These are phyloP conservation scores for Boletus rubroflammeus DNA, from an alignment of 768 basidiomycete genomes.

Conservation along the genomic window DNA sequence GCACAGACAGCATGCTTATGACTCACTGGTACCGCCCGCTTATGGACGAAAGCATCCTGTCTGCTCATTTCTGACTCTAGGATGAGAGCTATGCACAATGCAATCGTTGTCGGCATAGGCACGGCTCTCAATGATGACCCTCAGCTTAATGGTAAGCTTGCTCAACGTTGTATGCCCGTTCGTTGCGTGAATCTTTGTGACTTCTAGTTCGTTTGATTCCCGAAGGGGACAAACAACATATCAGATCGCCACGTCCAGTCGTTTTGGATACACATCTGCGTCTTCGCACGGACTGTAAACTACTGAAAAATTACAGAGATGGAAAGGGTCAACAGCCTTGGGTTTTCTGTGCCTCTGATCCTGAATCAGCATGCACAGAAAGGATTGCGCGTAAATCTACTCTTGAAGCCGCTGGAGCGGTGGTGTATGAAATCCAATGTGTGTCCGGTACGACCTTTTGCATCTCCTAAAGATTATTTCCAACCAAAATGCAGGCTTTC, in stretches of 20 bases:
- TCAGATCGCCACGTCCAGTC: constrained; percentile 70
- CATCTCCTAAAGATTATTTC: not conserved
- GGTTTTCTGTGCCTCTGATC: constrained; percentile 50
- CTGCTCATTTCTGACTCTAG: constrained; percentile 37
- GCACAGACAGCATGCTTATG: constrained; percentile 85
- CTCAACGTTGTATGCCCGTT: not conserved
- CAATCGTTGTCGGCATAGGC: constrained; percentile 85
- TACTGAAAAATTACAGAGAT: constrained; percentile 59
- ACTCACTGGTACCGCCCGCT: constrained; percentile 72
- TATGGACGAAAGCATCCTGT: not conserved
- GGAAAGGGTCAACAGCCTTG: constrained; percentile 68
- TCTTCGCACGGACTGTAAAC: constrained; percentile 61
- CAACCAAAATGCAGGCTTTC: constrained; percentile 26
- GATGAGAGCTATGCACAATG: constrained; percentile 91
- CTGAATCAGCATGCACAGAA: constrained; percentile 7
- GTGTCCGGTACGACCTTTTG: constrained; percentile 33
- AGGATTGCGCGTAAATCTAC: constrained; percentile 35
- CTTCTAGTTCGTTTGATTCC: constrained; percentile 56
- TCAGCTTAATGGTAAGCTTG: constrained; percentile 80
- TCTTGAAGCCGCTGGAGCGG: constrained; percentile 66
- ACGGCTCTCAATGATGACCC: constrained; percentile 92
- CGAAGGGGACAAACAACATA: constrained; percentile 29
- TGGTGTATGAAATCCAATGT: constrained; percentile 49
- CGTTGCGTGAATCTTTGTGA: not conserved
- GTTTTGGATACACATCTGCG: constrained; percentile 78